phyloP scores from a whole-genome alignment of 1,139 yeast genomes.

The Scheffersomyces segobiensis region DNA sequence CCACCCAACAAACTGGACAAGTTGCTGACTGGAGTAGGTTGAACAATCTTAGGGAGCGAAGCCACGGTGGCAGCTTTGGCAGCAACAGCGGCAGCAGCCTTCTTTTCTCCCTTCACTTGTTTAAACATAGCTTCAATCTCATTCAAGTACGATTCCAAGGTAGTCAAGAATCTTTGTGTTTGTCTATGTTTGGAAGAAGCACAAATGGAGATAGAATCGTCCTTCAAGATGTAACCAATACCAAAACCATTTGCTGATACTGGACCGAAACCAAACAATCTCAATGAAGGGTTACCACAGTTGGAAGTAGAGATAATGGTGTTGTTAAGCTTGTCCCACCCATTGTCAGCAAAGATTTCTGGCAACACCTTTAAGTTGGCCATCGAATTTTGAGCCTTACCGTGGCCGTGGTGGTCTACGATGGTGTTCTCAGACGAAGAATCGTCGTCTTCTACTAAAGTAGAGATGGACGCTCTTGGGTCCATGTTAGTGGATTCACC shows the following conservation, averaged over 20 bases:
- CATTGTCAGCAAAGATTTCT: conserved; percentile 71
- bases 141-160: conserved; percentile 65
- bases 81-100: conserved; percentile 1
- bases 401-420: conserved; percentile 8
- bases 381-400: conserved; percentile 15
- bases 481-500: conserved; percentile 11
- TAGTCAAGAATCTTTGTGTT: conserved; percentile 77
- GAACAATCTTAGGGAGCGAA: conserved; percentile 3
- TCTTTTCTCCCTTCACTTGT: conserved; percentile 30
- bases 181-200: conserved; percentile 91
- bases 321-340: conserved; percentile 62
- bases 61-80: conserved; percentile 2
- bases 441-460: conserved; percentile 18
- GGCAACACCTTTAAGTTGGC: conserved; percentile 28
- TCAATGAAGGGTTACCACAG: conserved; percentile 81
- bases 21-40: conserved; percentile 5
- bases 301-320: conserved; percentile 43
- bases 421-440: conserved; percentile 21
- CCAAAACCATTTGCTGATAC: conserved; percentile 91
- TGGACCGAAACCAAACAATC: conserved; percentile 92
- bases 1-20: conserved; percentile 68
- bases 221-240: conserved; percentile 85
- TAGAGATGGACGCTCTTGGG: conserved; percentile 14
- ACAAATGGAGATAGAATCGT: conserved; percentile 80
- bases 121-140: conserved; percentile 61